These are phyloP conservation scores for Chenopodium quinoa DNA, from an alignment of 148 eudicot species.

Conservation along the genomic window DNA sequence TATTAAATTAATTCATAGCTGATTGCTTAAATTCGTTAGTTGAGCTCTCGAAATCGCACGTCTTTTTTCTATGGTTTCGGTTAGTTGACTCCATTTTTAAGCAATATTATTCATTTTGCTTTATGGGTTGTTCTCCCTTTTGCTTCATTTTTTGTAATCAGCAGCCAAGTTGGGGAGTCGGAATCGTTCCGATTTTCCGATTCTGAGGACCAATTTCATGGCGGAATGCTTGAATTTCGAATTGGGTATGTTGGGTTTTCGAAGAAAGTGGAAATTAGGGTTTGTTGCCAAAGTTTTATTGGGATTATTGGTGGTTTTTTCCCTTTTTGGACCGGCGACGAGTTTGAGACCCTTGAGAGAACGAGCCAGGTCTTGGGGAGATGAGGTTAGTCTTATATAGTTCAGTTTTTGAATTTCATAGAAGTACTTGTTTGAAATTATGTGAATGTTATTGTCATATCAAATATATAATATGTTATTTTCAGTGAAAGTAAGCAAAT, in stretches of 20 bases:
- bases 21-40: conserved; percentile 19
- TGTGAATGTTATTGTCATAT: background rate
- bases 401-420: background rate
- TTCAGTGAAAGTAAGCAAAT: background rate
- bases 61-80: conserved; percentile 25
- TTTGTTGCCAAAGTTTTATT: conserved; percentile 34
- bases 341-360: conserved; percentile 77
- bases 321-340: conserved; percentile 37
- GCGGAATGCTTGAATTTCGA: conserved; percentile 18
- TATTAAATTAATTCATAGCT: background rate
- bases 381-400: conserved; percentile 61
- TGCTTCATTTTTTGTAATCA: conserved; percentile 14
- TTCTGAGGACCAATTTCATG: conserved; percentile 15
- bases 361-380: conserved; percentile 71
- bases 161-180: background rate
- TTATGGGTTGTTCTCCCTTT: conserved; percentile 24
- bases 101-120: conserved; percentile 21
- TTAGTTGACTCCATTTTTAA: conserved; percentile 39
- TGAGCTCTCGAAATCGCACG: conserved; percentile 42
- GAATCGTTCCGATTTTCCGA: conserved; percentile 14
- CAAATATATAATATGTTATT: background rate
- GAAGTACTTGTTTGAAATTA: background rate
- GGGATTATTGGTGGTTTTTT: conserved; percentile 32
- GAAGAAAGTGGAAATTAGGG: conserved; percentile 28
- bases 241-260: conserved; percentile 19